Base-by-base conservation (phyloP, 495 filamentous ascomycete species). In the Lasiosphaeria miniovina region DNA sequence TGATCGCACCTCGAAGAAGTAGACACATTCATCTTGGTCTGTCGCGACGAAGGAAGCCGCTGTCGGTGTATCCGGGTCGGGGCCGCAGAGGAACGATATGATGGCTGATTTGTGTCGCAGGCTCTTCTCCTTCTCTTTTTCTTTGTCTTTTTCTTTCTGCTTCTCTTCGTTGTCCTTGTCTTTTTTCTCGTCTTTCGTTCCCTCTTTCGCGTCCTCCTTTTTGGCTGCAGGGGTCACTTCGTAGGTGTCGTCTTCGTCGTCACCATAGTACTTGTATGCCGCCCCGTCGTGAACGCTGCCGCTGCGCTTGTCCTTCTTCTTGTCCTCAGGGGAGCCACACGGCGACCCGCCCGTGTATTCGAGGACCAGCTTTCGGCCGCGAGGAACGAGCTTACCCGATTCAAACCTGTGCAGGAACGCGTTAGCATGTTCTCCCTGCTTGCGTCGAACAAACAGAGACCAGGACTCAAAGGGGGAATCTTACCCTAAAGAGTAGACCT, bases 1-100 rank as follows among this genome's bases (percentile, higher is more conserved):
- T 49, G 90, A 91, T 57, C 93, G 90, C n/a, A 92, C 84, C 71
- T 96, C 92, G 75, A 99, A 99, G 72, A 95, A 89, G 75, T 97
- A 99, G n/a, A 90, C 83, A 77, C 95, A 99, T 52, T 90, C 85
- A 66, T 97, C 91, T 5, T 84, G 84, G 73, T 88, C 87, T 24
- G 88, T 83, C 58, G 89, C 91, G 52, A 98, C 86, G 70, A 96
- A 99, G 5, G 90, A 88, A 12, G 86, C 83, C 14, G 88, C 82
- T 33, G 85, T 83, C 0, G 70, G 65, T n/a, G 64, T 66, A 45
- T 71, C 74, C 0, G 85, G 81, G 59, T 96, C 91, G 52, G 84
- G 84, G 65, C 97, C 93, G 76, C 95, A 98, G 68, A 93, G 88
- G 74, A 98, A 90, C 36, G 90, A 93, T 77, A 99, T 91, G 55